Evolutionary conservation across 345 rosid species (phyloP), one percentile per base, ranked within the genome.

Genomic region (Diplotaxis tenuifolia): DNA sequence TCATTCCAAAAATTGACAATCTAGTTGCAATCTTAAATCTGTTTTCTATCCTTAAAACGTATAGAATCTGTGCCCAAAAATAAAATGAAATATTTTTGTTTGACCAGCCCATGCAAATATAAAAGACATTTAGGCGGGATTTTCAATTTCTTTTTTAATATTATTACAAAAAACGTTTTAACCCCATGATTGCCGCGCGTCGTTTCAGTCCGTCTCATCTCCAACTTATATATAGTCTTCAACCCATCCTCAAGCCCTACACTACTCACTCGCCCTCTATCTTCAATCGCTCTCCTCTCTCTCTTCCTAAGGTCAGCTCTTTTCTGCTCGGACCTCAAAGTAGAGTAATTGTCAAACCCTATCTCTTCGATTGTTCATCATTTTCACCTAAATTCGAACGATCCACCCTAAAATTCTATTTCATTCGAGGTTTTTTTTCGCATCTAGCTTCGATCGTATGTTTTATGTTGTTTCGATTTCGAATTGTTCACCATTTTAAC

Each of bases 161-260:
- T 21, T 10, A 4, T 53, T 53, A 53, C 6, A 11, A 53, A 9
- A 52, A 50, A 20, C 1, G n/a, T 20, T 53, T 53, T 9, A 21
- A 38, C 36, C 38, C 61, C 31, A 7, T 56, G 28, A 4, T 56
- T 14, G 61, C 61, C 61, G 61, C 61, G 61, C 61, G 61, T 56
- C 19, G 18, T 56, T 56, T 56, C 61, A 15, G 18, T 56, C 61
- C 4, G 29, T 25, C 31, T 29, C 28, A 14, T 45, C 50, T 55
- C 31, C 4, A 2, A 21, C 16, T 23, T 55, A 23, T 10, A 22
- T 28, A 40, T 5, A 14, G 27, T 56, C 58, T 56, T 6, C 10
- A 25, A 27, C 62, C 61, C 5, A 45, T 45, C 50, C 25, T 52
- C 31, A 22, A 21, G 7, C 3, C 60, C 60, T 20, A 52, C 23